Evolutionary conservation across 192 early-diverging fungal genomes (phyloP), one percentile per base, ranked within the genome.

Genomic region (Backusella tuberculispora): DNA sequence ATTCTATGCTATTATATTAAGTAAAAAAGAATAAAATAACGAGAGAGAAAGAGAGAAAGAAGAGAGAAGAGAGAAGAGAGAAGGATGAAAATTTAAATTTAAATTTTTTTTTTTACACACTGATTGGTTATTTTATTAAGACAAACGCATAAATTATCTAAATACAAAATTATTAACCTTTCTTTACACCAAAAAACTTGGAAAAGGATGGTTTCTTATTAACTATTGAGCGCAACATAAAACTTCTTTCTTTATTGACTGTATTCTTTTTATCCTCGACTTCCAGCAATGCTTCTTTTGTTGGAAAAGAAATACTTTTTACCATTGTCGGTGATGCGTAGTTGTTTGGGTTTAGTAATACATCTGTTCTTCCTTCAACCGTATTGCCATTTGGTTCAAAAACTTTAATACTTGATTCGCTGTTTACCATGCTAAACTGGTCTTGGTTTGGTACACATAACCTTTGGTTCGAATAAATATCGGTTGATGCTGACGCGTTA

Each of bases 141-240:
- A 50, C 8, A 26, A 5, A 5, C 24, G 53, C 53, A 60, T 60
- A 60, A 60, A 24, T 12, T 5, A 60, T 13, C 12, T 56, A 21
- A n/a, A n/a, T n/a, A n/a, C n/a, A n/a, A 60, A 60, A 24, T 12
- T 5, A 60, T 13, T 12, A 69, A 21, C 14, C 29, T 73, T 64
- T 73, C 46, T 60, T 73, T 13, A 29, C 60, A 66, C 69, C 64
- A 71, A 77, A 77, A 8, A 77, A 65, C n/a, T 72, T 77, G 5
- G 65, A 56, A 46, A 78, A 68, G 1, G 72, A 78, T n/a, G 67
- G 72, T 37, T 78, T 78, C 50, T 78, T 78, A 60, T 60, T 74
- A 24, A 78, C 77, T 6, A 78, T 63, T 10, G 77, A 74, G 5
- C 72, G 65, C 38, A 73, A 46, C 56, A 74, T 72, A 63, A 78